Base-by-base conservation (phyloP, 306 rosid genomes). In the Gastrolobium villosum region DNA sequence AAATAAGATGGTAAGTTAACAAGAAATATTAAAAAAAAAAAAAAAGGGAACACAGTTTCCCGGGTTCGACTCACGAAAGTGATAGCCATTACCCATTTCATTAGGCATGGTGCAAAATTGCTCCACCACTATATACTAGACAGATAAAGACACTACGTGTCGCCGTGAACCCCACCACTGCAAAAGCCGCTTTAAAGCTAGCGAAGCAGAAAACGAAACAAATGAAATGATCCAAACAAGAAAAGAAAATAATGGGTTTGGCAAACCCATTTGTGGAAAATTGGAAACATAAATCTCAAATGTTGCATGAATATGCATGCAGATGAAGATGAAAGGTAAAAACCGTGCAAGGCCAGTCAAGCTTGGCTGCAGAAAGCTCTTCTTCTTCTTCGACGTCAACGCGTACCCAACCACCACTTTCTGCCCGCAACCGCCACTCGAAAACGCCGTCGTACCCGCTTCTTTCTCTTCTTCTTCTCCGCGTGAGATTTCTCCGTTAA, bases 321-420 rank as follows among this genome's bases (percentile, higher is more conserved):
- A 72, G 4, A 14, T 6, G 55, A 43, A 65, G 64, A 41, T 40
- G 46, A 28, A 31, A 50, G 13, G 63, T 7, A 2, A 52, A 50
- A 52, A 86, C 89, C 86, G 43, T 54, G 89, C 87, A 71, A 80
- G 85, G 69, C 49, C 10, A n/a, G 54, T 65, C 73, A 86, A 77
- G 59, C 60, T 80, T 10, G 84, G 87, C 56, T 83, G 87, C 13
- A 86, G 57, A 70, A 86, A 83, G 60, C 89, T 86, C 41, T 68
- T 80, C 61, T 86, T 86, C 65, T 86, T 86, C 79, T 86, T 86
- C 2, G 86, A 72, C 65, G 89, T 83, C 72, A 86, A 80, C 52
- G 86, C 89, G 77, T 86, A 83, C 0, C 89, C 89, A 56, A 86
- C 89, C 65, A 86, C 83, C 46, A 86, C 28, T 63, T 68, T 72